These are phyloP conservation scores for Aspergillus uvarum DNA, from an alignment of 2,329 filamentous ascomycete genomes.

Conservation along the genomic window DNA sequence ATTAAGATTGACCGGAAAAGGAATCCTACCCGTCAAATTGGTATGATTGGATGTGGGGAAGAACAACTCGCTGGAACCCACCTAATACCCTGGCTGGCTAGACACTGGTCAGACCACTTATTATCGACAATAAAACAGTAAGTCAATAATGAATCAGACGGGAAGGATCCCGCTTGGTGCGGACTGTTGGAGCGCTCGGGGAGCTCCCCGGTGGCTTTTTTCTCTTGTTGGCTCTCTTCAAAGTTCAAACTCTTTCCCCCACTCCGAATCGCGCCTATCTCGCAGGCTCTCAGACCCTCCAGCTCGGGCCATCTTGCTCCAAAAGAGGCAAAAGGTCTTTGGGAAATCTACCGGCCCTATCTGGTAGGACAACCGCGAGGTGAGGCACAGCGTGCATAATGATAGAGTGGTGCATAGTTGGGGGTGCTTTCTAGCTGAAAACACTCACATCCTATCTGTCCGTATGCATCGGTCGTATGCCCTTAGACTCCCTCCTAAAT, in stretches of 20 bases:
- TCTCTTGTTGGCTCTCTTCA: too few species aligned
- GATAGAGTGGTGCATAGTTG: too few species aligned
- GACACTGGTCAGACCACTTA: neutral
- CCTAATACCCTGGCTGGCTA: too few species aligned
- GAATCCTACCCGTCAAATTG: neutral
- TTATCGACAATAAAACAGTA: neutral
- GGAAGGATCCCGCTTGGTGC: neutral
- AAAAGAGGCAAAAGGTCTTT: neutral
- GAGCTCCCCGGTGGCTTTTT: too few species aligned
- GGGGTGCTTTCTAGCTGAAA: too few species aligned
- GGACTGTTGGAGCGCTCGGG: neutral
- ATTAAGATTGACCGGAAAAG: neutral
- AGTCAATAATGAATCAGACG: neutral
- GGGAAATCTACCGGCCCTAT: neutral
- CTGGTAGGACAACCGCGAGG: neutral
- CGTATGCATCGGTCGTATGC: neutral
- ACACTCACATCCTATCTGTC: too few species aligned
- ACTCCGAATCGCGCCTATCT: too few species aligned
- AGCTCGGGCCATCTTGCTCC: neutral
- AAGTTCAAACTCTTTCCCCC: too few species aligned
- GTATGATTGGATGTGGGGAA: neutral
- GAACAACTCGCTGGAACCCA: neutral
- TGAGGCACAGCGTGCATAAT: neutral
- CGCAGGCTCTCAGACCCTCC: neutral
- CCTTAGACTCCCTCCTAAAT: neutral